Evolutionary conservation across 2,329 filamentous ascomycete genomes (phyloP).

Genomic region (Sporothrix dimorphospora): DNA sequence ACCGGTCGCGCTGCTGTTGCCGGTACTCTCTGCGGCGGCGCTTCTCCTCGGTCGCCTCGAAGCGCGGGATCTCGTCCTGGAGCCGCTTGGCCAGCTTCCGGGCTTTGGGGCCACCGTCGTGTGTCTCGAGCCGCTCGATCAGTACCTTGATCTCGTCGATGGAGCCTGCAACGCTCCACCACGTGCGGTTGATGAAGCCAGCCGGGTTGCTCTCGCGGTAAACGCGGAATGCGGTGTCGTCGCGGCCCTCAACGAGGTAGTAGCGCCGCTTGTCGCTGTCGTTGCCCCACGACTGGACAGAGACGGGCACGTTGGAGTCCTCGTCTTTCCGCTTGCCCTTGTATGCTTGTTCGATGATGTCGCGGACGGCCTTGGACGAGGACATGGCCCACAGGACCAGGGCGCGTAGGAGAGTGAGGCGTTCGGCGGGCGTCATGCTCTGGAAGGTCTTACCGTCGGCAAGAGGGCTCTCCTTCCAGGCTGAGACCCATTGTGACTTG

Average conservation of each 20-base stretch:
- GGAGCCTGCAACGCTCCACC: constrained; percentile 89
- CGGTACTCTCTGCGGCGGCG: constrained; percentile 91
- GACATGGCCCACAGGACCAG: constrained; percentile 87
- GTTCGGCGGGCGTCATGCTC: constrained; percentile 76
- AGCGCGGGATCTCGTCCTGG: constrained; percentile 76
- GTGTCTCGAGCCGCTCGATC: constrained; percentile 72
- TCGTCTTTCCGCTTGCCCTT: constrained; percentile 83
- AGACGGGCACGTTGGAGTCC: constrained; percentile 78
- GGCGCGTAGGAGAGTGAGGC: constrained; percentile 83
- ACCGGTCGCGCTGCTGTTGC: constrained; percentile 80
- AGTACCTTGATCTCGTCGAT: constrained; percentile 83
- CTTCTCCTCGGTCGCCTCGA: constrained; percentile 96
- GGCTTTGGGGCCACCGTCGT: constrained; percentile 80
- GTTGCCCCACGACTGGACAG: constrained; percentile 75
- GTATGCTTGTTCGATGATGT: constrained; percentile 83
- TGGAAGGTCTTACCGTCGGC: constrained; percentile 80
- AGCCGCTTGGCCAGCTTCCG: constrained; percentile 79
- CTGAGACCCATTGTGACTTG: constrained; percentile 82
- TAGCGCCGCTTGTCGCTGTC: constrained; percentile 84
- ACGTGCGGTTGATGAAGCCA: constrained; percentile 69
- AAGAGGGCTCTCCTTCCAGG: constrained; percentile 85
- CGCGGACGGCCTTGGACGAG: constrained; percentile 81
- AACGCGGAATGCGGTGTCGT: constrained; percentile 90
- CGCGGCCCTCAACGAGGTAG: constrained; percentile 88
- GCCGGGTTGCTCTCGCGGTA: constrained; percentile 91